Evolutionary conservation across 2,329 filamentous ascomycete species (phyloP), one percentile per base, ranked within the genome.

Genomic region (Colletotrichum sansevieriae): DNA sequence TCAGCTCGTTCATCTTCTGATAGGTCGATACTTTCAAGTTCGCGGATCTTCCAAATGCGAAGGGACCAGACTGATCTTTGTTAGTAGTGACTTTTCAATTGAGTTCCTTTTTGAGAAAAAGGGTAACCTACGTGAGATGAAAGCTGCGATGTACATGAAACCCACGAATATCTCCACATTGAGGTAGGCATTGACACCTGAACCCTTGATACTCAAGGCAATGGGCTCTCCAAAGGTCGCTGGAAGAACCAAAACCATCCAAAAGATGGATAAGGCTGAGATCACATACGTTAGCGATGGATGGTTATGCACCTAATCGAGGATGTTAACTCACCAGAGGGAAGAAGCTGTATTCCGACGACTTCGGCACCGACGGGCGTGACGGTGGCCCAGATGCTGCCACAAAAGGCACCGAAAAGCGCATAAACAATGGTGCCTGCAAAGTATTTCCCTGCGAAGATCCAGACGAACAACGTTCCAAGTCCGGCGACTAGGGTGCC

Each of bases 311-410:
- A 46, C 20, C 3, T 20, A 5, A 15, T 25, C 3, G 2, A 12
- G 63, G 11, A 49, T 39, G 25, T 2, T 15, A 15, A 68, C 77
- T 72, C 71, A 73, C 87, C 88, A 12, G 90, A 88, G 1, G 92
- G 91, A 2, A 95, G 83, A 47, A 91, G 80, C 65, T 86, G 85
- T 4, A 95, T 77, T 0, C 92, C 92, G 35, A 95, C 88, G 1
- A 95, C 88, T 77, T 95, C 92, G 3, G 91, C 91, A 5, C 87
- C 87, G 7, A 95, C 88, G 0, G 92, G 92, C 0, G 83, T 90
- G 33, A 91, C 85, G 1, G 90, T 90, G 0, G 88, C 85, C 89
- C 89, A 94, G 72, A 92, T 90, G 0, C 89, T 90, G 7, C 93
- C 93, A 3, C 88, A 89, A 1, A 94, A 88, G 2, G 82, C 84